Conservation (phyloP, 179 eudicot species). For the Gypsophila paniculata region DNA sequence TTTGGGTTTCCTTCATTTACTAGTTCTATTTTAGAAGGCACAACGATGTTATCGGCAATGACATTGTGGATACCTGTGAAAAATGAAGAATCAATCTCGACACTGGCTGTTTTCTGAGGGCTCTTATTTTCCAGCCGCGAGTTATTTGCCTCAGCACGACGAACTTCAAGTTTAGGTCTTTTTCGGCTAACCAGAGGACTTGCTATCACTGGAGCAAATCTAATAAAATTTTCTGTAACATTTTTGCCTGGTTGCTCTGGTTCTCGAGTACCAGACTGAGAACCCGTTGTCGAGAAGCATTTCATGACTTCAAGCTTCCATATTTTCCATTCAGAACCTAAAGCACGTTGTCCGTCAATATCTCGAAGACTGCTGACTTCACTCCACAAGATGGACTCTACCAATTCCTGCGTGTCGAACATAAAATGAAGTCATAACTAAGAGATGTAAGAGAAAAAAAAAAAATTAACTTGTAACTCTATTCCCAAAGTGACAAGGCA, state of each 20-base stretch:
- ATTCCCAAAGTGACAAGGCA: neutral
- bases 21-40: constrained; percentile 26
- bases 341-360: constrained; percentile 43
- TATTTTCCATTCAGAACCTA: constrained; percentile 64
- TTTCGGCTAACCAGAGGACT: constrained; percentile 58
- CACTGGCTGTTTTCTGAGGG: constrained; percentile 32
- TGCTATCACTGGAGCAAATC: constrained; percentile 33
- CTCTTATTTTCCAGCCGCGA: constrained; percentile 37
- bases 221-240: constrained; percentile 28
- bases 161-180: constrained; percentile 97
- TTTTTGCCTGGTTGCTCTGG: constrained; percentile 33
- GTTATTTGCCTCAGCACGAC: constrained; percentile 81
- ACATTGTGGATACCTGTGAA: constrained; percentile 37
- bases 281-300: constrained; percentile 53
- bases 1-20: constrained; percentile 28
- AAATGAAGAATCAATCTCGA: constrained; percentile 52
- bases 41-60: constrained; percentile 26
- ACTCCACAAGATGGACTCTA: constrained; percentile 69
- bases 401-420: constrained; percentile 56
- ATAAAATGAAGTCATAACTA: constrained; percentile 17
- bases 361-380: constrained; percentile 50
- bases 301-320: constrained; percentile 81
- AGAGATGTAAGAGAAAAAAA: neutral
- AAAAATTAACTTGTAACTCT: neutral
- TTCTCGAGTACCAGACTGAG: constrained; percentile 34